phyloP scores from a whole-genome alignment of 129 eudicot species.

The Rutidosis leptorrhynchoides region DNA sequence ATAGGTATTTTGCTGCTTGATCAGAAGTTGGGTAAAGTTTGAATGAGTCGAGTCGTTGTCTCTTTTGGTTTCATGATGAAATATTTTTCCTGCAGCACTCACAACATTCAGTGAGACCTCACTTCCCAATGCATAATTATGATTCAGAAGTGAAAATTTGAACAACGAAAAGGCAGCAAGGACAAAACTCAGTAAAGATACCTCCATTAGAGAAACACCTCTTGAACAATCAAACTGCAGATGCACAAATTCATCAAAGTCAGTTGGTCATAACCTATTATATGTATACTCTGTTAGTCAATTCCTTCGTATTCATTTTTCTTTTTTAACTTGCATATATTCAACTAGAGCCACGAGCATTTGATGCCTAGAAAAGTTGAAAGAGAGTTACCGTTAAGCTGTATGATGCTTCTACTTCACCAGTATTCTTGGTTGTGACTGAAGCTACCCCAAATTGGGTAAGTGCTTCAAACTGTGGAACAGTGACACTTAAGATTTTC shows the following conservation, averaged over 20 bases:
- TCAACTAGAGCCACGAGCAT: no score
- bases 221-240: conserved; percentile 84
- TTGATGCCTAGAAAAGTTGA: no score
- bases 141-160: no score
- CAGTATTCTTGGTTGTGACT: conserved; percentile 62
- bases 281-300: no score
- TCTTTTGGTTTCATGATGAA: conserved; percentile 79
- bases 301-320: no score
- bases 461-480: conserved; percentile 76
- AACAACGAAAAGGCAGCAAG: no score
- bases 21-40: conserved; percentile 70
- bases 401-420: conserved; percentile 84
- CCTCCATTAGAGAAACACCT: conserved; percentile 88
- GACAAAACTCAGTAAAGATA: no score
- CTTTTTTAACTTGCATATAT: no score
- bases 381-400: conserved; percentile 64
- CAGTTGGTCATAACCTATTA: no score
- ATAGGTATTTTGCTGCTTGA: conserved; percentile 79
- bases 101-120: no score
- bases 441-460: conserved; percentile 72
- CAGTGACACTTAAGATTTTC: conserved; percentile 53
- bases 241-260: no score
- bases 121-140: no score
- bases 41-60: conserved; percentile 44
- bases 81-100: conserved; percentile 72